Conservation (phyloP, 192 early-diverging fungal genomes). For the Coemansia sp. region DNA sequence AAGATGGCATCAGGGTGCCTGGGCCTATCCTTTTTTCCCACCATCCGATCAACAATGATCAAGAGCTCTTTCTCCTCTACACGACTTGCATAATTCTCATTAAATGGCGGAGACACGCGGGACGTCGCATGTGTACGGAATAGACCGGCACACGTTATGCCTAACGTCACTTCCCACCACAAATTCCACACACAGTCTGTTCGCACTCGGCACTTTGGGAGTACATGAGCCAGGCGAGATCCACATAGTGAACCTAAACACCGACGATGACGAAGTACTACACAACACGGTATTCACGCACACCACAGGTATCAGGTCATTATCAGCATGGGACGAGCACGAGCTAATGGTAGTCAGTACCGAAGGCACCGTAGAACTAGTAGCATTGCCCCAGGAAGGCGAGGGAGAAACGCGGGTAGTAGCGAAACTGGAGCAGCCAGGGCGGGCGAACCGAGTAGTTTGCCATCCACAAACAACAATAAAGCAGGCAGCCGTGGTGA, state of each 20-base stretch:
- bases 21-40: neutral
- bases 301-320: slow-evolving; percentile 20
- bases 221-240: slow-evolving; percentile 41
- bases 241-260: slow-evolving; percentile 44
- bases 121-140: slow-evolving; percentile 49
- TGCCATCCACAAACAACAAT: slow-evolving; percentile 14
- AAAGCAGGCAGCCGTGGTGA: slow-evolving; percentile 17
- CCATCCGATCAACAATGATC: neutral
- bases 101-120: slow-evolving; percentile 25
- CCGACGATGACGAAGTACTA: slow-evolving; percentile 22
- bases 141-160: slow-evolving; percentile 48
- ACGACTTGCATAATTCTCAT: neutral
- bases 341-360: slow-evolving; percentile 22
- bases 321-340: slow-evolving; percentile 24
- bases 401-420: neutral
- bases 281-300: slow-evolving; percentile 24
- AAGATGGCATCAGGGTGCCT: neutral
- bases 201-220: slow-evolving; percentile 42
- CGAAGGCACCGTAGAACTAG: slow-evolving; percentile 17
- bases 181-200: slow-evolving; percentile 16
- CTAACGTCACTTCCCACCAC: slow-evolving; percentile 17
- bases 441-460: slow-evolving; percentile 10
- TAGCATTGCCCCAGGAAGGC: neutral
- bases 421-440: neutral
- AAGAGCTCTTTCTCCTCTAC: neutral